Evolutionary conservation across 345 rosid genomes (phyloP).

Genomic region (Conringia planisiliqua): DNA sequence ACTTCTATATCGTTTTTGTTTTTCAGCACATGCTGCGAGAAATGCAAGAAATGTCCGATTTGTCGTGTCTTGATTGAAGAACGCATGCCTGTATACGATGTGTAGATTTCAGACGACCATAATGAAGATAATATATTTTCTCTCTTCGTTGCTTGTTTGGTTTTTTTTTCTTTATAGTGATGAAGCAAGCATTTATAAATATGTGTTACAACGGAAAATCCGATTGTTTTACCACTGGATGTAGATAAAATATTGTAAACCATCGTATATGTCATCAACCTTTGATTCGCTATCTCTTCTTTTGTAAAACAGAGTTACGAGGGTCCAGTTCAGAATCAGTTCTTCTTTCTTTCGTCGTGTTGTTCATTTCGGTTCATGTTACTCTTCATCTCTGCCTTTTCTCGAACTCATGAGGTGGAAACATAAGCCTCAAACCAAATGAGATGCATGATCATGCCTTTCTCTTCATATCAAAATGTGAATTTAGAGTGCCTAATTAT

Average conservation of each 20-base stretch:
- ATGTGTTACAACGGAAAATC: conserved; percentile 8
- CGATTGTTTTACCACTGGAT: conserved; percentile 14
- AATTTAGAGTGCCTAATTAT: no score
- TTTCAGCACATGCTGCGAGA: conserved; percentile 78
- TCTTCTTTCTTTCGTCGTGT: neutral
- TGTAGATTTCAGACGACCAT: conserved; percentile 37
- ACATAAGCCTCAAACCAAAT: neutral
- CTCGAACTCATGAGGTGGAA: neutral
- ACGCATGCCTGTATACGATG: conserved; percentile 62
- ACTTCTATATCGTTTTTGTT: neutral
- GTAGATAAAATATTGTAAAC: conserved; percentile 17
- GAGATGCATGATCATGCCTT: no score
- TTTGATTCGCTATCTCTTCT: neutral
- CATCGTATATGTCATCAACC: conserved; percentile 5
- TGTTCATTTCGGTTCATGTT: neutral
- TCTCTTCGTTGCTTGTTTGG: conserved; percentile 13
- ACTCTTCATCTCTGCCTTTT: neutral
- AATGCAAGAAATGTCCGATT: conserved; percentile 82
- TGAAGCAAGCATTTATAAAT: conserved; percentile 37
- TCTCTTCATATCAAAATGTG: no score
- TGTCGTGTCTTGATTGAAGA: conserved; percentile 76
- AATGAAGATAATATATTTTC: neutral
- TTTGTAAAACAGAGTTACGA: neutral
- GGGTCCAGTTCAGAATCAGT: neutral
- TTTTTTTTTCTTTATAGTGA: conserved; percentile 1